A percentile compares a stretch with the other conserved stretches of the same genome.
Conservation (phyloP, 192 early-diverging fungal species). For the Umbelopsis ramanniana region DNA sequence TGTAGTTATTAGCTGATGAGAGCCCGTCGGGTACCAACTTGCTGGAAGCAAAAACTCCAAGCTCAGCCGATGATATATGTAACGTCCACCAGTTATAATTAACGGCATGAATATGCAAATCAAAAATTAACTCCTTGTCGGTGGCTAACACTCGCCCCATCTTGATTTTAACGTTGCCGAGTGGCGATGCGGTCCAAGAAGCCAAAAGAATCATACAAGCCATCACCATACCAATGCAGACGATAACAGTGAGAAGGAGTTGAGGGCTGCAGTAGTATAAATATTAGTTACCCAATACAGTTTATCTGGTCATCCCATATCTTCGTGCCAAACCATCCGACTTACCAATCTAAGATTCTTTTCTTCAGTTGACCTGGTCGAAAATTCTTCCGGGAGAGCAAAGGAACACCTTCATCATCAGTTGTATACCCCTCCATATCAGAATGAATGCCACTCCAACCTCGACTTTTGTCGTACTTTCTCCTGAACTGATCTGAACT, state of each 20-base stretch:
- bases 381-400: conserved; percentile 24
- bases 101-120: conserved; percentile 59
- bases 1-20: neutral
- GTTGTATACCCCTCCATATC: conserved; percentile 38
- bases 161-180: conserved; percentile 32
- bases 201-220: conserved; percentile 15
- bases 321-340: neutral
- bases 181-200: conserved; percentile 26
- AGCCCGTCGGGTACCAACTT: conserved; percentile 26
- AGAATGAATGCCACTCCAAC: conserved; percentile 8
- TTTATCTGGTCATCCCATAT: neutral
- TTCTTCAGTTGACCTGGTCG: conserved; percentile 12
- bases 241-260: neutral
- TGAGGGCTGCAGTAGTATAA: neutral
- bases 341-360: conserved; percentile 13
- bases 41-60: conserved; percentile 67
- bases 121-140: conserved; percentile 71
- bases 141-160: conserved; percentile 65
- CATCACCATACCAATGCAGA: conserved; percentile 2
- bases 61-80: conserved; percentile 56
- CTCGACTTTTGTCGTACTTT: conserved; percentile 11
- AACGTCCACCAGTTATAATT: conserved; percentile 66
- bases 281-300: neutral
- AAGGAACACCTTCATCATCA: conserved; percentile 35
- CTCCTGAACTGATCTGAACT: neutral